Base-by-base conservation (phyloP, 257 asterid species). In the Solanum clarkiae region DNA sequence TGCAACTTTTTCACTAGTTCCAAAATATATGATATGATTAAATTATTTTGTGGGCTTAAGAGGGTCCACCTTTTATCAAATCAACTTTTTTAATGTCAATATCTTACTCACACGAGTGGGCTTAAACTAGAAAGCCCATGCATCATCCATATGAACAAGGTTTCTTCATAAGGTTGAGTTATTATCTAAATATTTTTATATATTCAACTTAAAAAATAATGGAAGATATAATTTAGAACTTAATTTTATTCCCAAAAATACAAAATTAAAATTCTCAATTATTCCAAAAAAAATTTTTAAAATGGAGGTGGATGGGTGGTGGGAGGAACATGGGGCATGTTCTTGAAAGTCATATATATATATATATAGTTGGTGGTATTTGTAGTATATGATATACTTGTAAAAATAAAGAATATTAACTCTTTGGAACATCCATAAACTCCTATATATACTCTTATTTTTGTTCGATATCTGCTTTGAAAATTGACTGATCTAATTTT, bases 301-400 rank as follows among this genome's bases (percentile, higher is more conserved):
- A 40, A 16, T 26, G 44, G 26, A 26, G 63, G 20, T 77, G 82
- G 63, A 60, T 45, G 26, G 47, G 45, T 84, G 55, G 59, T 84
- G 90, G 60, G 55, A 86, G 63, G 85, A 87, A 89, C 95, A 91
- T 91, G 91, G 84, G 47, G 49, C 92, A 91, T 89, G 91, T 91
- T 92, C 87, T 81, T 71, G 85, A 90, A 89, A 88, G 85, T 42
- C 68, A 9, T 55, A 49, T 29, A 66, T 24, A 42, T 24, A 42
- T 40, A 71, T n/a, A 36, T 36, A 36, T 4, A 45, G 83, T 79
- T 79, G 83, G 49, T 53, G 17, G 16, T 63, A 51, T 29, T 53
- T 10, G 32, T 47, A 45, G 15, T 8, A 49, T 70, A 70, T 24
- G 20, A 24, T 14, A 20, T 49, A 13, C 36, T 26, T 22, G 2